These are phyloP conservation scores for Wallacemonas sp. DNA, from an alignment of 208 protist species.

Conservation along the genomic window DNA sequence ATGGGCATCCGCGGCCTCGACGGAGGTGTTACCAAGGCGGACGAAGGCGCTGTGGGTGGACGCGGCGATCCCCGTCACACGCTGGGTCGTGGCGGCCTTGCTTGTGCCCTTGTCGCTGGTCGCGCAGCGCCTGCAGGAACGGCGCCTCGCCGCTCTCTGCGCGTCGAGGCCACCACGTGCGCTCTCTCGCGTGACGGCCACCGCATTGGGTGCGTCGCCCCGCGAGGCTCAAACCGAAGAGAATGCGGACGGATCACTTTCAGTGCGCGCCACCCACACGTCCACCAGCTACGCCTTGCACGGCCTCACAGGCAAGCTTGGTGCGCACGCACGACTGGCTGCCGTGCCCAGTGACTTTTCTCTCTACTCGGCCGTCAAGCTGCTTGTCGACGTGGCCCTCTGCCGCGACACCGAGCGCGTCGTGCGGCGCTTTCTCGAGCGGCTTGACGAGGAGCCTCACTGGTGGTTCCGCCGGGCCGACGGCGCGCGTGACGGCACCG, in stretches of 20 bases:
- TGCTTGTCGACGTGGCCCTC: slow-evolving; percentile 77
- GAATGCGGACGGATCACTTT: no score
- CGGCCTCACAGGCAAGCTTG: neutral
- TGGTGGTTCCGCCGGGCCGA: slow-evolving; percentile 60
- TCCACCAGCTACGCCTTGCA: neutral
- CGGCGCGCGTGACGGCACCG: slow-evolving; percentile 33
- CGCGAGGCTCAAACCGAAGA: no score
- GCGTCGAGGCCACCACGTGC: neutral
- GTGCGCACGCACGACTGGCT: neutral
- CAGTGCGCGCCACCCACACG: neutral
- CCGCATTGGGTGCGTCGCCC: no score
- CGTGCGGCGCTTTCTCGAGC: slow-evolving; percentile 65
- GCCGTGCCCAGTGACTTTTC: slow-evolving; percentile 9
- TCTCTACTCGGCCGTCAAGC: slow-evolving; percentile 41
- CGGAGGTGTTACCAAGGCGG: no score
- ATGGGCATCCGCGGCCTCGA: no score
- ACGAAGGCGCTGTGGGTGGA: slow-evolving; percentile 54
- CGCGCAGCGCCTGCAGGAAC: slow-evolving; percentile 67
- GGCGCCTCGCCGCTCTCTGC: slow-evolving; percentile 45
- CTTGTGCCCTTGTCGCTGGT: slow-evolving; percentile 68
- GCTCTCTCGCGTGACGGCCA: no score
- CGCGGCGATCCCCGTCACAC: slow-evolving; percentile 61
- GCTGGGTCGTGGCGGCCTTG: slow-evolving; percentile 76
- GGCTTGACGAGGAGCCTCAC: slow-evolving; percentile 49
- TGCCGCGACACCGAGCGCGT: slow-evolving; percentile 74